phyloP scores from a whole-genome alignment of 768 basidiomycete species.

The Suillus americanus region DNA sequence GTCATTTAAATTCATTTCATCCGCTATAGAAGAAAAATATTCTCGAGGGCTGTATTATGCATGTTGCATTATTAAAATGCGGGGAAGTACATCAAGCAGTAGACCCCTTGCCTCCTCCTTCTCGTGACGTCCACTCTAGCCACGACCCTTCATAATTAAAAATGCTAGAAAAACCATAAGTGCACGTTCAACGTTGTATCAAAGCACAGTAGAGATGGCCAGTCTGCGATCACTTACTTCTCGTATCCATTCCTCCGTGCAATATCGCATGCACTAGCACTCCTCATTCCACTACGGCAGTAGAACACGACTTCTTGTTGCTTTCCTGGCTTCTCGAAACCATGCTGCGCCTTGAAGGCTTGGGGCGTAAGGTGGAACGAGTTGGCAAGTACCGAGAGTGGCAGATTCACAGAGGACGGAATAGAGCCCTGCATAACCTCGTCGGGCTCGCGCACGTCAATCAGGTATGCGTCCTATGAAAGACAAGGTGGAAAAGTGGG shows the following conservation, averaged over 20 bases:
- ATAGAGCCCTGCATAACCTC: conserved; percentile 92
- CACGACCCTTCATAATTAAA: conserved; percentile 86
- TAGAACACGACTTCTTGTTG: conserved; percentile 84
- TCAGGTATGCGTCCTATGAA: conserved; percentile 63
- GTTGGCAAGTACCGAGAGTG: conserved; percentile 72
- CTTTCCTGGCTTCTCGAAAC: conserved; percentile 71
- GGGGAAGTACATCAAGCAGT: conserved; percentile 9
- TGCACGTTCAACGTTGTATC: neutral
- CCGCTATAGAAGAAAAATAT: neutral
- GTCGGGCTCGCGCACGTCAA: conserved; percentile 92
- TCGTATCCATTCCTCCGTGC: conserved; percentile 79
- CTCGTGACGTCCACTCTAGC: conserved; percentile 75
- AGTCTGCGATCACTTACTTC: conserved; percentile 49
- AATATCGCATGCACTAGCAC: conserved; percentile 77
- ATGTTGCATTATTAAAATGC: neutral
- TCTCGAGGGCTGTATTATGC: conserved; percentile 4
- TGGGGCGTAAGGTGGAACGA: conserved; percentile 58
- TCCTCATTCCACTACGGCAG: conserved; percentile 86
- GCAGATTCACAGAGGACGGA: conserved; percentile 88
- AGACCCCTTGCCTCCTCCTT: conserved; percentile 41
- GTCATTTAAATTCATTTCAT: neutral
- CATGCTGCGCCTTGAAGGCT: conserved; percentile 61
- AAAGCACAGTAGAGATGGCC: conserved; percentile 5
- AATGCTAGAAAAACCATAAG: conserved; percentile 35
- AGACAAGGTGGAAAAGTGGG: conserved; percentile 12